These are phyloP conservation scores for Phytophthora vignae DNA, from an alignment of 352 stramenopile species.

Conservation along the genomic window DNA sequence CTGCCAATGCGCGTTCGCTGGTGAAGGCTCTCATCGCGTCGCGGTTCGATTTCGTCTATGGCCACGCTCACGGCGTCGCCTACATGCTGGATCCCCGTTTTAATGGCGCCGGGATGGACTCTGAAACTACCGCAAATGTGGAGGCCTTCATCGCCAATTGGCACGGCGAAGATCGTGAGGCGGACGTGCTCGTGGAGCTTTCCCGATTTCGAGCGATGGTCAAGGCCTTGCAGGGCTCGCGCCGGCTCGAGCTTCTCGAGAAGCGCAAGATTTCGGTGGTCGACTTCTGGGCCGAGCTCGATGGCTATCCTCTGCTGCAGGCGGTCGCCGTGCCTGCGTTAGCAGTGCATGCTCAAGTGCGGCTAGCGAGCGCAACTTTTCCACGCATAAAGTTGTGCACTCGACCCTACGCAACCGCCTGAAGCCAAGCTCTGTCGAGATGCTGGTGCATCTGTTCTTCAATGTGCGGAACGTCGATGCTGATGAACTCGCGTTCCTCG, in stretches of 20 bases:
- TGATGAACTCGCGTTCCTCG: background rate
- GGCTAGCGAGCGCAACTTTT: background rate
- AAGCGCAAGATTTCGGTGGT: too few relatives aligned
- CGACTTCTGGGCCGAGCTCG: too few relatives aligned
- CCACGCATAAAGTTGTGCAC: background rate
- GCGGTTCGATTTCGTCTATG: background rate
- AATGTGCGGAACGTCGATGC: background rate
- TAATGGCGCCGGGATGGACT: background rate
- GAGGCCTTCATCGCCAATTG: too few relatives aligned
- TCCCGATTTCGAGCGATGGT: too few relatives aligned
- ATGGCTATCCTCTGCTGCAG: too few relatives aligned
- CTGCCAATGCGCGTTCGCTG: background rate
- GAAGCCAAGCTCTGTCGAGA: background rate
- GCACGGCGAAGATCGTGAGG: too few relatives aligned
- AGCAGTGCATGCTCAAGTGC: background rate
- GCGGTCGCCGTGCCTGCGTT: too few relatives aligned
- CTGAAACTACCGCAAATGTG: too few relatives aligned
- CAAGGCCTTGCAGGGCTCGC: too few relatives aligned
- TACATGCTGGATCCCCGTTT: background rate
- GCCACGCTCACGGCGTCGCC: background rate
- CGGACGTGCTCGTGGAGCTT: too few relatives aligned
- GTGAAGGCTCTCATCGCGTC: background rate
- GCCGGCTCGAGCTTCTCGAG: too few relatives aligned
- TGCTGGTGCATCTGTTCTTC: background rate
- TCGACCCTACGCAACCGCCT: background rate